Conservation (phyloP, 176 grass and related monocot genomes). For the Oryza officinalis region DNA sequence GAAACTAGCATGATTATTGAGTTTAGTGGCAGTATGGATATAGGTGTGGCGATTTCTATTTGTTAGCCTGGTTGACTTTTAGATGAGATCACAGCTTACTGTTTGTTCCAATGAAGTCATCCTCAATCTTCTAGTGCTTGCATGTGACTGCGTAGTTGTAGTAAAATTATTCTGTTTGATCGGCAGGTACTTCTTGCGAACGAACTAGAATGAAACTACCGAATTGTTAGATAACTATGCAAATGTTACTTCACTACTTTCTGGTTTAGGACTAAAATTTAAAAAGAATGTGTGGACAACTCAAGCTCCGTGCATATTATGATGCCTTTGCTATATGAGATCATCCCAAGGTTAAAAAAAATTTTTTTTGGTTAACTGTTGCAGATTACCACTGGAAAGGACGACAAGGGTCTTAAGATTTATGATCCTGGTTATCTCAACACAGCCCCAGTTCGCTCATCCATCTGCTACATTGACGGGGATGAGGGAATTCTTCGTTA, state of each 20-base stretch:
- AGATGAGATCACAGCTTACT: not conserved
- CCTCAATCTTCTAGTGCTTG: not conserved
- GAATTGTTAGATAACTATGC: not conserved
- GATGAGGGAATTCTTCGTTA: conserved; percentile 99
- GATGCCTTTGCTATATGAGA: not conserved
- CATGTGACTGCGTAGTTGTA: no score
- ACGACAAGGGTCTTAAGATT: conserved; percentile 90
- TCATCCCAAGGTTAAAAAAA: not conserved
- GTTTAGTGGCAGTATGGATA: not conserved
- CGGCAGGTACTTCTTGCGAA: not conserved
- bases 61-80: not conserved
- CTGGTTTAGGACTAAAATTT: not conserved
- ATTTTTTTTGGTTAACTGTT: not conserved
- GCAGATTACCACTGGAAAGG: conserved; percentile 78
- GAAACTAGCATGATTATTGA: not conserved
- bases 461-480: conserved; percentile 93
- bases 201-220: not conserved
- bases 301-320: not conserved
- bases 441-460: conserved; percentile 78
- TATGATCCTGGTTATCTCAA: conserved; percentile 98
- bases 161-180: not conserved
- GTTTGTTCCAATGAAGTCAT: not conserved
- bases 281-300: not conserved
- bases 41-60: not conserved
- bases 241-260: not conserved